Evolutionary conservation across 2,329 filamentous ascomycete genomes (phyloP), one percentile per base, ranked within the genome.

Genomic region (Epichloe bromicola): DNA sequence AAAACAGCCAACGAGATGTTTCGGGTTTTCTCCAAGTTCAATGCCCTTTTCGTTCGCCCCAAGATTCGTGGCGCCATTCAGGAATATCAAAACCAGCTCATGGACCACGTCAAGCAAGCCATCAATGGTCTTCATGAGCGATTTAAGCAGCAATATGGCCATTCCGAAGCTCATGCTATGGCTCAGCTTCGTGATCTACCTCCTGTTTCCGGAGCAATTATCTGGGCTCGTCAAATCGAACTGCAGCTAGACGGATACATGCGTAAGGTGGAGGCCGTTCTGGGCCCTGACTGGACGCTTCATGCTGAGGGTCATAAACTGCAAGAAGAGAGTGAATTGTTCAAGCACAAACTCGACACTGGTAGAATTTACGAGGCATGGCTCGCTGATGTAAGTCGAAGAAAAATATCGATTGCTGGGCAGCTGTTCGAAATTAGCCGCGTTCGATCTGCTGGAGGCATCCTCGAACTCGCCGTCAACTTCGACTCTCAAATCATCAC

Each of bases 1-100:
- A 96, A 95, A 74, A 95, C 89, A 55, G 93, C 93, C 40, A 97
- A 95, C 64, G 94, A 98, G 69, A 99, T 98, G 93, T 99, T 99
- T 67, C 86, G 94, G 50, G 93, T 99, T 55, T 98, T 98, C 67
- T 97, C 93, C 49, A 97, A 97, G 65, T 99, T 99, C 78, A 99
- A 99, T 65, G 93, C 93, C 2, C 82, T 99, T 33, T 95, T 99
- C 60, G 91, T 99, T 51, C 83, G 93, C 53, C 93, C 93, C n/a
- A 98, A 98, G 75, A 97, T 99, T 70, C 85, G 93, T 57, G 90
- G 94, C 58, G 94, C 93, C 51, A 98, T 98, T 62, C 87, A 89
- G 42, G 91, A 98, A 70, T 98, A 98, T 65, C 93, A 99, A 67
- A 93, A 91, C 4, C 90, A 96, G 67, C 82, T 99, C 36, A 95